Percentiles rank a stretch among this genome's conserved stretches.
phyloP scores from a whole-genome alignment of 2,329 filamentous ascomycete species.

The Cytospora paraplurivora region DNA sequence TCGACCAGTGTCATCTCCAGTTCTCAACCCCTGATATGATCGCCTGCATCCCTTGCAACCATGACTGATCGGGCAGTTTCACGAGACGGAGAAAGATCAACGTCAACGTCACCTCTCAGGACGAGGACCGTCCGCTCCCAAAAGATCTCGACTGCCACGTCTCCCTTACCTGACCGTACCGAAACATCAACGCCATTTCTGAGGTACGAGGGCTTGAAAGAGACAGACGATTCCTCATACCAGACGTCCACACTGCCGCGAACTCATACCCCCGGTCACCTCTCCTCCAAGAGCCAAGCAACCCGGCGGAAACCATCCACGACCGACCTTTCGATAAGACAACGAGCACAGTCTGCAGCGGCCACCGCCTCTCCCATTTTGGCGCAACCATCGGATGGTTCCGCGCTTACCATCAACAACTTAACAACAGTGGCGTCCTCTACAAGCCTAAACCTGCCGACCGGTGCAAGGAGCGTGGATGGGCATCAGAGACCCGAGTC shows the following conservation, averaged over 20 bases:
- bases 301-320: constrained; percentile 47
- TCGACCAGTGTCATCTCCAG: background rate
- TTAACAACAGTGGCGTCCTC: constrained; percentile 22
- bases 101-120: constrained; percentile 43
- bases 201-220: constrained; percentile 35
- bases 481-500: constrained; percentile 35
- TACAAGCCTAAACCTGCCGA: constrained; percentile 17
- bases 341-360: constrained; percentile 52
- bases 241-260: constrained; percentile 47
- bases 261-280: constrained; percentile 64
- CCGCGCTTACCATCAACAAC: constrained; percentile 24
- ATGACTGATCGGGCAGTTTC: constrained; percentile 48
- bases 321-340: constrained; percentile 55
- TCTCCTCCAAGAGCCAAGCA: constrained; percentile 59
- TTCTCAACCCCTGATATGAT: constrained; percentile 32
- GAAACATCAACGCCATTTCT: constrained; percentile 12
- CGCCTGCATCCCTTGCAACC: constrained; percentile 33
- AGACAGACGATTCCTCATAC: constrained; percentile 39
- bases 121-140: constrained; percentile 55
- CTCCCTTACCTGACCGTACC: constrained; percentile 15
- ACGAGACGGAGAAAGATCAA: constrained; percentile 34
- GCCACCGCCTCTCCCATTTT: constrained; percentile 35
- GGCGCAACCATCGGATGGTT: constrained; percentile 29
- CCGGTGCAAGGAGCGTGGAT: constrained; percentile 32
- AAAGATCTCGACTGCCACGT: constrained; percentile 47